phyloP scores from a whole-genome alignment of 2,329 filamentous ascomycete species.

The Claviceps fusiformis region DNA sequence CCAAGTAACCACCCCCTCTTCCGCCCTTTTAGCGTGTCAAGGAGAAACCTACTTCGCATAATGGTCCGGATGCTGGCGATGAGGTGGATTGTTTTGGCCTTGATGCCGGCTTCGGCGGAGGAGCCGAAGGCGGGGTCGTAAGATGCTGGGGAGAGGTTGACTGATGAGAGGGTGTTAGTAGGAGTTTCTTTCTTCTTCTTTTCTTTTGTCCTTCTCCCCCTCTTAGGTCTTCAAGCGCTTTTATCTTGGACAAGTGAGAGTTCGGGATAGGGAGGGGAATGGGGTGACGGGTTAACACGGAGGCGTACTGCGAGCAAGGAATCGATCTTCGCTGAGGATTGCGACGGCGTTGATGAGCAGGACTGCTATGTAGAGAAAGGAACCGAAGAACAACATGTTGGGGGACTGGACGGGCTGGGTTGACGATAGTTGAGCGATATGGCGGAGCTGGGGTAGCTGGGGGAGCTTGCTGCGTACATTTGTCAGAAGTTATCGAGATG shows the following conservation, averaged over 20 bases:
- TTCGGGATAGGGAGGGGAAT: background rate
- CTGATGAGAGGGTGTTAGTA: constrained; percentile 9
- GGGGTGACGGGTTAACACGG: background rate
- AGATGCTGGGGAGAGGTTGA: constrained; percentile 63
- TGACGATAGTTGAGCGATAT: background rate
- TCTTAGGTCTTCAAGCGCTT: background rate
- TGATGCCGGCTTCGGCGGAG: constrained; percentile 60
- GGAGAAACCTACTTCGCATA: constrained; percentile 58
- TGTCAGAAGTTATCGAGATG: background rate
- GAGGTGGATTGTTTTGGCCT: constrained; percentile 76
- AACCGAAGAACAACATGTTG: constrained; percentile 55
- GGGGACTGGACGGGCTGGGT: background rate
- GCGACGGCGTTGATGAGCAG: constrained; percentile 90
- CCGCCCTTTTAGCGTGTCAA: background rate
- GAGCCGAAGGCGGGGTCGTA: constrained; percentile 69
- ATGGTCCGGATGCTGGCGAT: constrained; percentile 83
- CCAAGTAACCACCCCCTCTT: no score
- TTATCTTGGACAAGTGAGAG: background rate
- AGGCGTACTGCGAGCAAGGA: constrained; percentile 53
- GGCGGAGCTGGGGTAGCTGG: background rate
- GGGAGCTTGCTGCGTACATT: background rate
- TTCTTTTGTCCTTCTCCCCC: no score
- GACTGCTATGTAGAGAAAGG: constrained; percentile 64
- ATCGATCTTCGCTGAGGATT: constrained; percentile 87
- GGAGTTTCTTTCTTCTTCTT: background rate